Evolutionary conservation across 768 basidiomycete species (phyloP).

Genomic region (Boletellus emodensis): DNA sequence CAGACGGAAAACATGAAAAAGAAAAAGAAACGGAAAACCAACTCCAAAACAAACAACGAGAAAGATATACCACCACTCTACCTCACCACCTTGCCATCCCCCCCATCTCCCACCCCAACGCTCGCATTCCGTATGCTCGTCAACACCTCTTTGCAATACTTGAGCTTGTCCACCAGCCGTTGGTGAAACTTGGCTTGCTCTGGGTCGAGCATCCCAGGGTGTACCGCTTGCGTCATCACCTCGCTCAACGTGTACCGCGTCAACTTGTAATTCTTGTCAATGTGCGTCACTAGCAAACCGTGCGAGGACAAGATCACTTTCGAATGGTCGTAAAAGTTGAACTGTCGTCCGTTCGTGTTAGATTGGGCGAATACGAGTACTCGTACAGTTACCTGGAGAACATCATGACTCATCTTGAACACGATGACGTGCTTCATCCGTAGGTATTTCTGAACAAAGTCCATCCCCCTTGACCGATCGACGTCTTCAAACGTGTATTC

Average conservation of each 20-base stretch:
- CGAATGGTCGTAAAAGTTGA: slow-evolving; percentile 98
- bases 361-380: not conserved
- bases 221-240: slow-evolving; percentile 56
- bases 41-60: not conserved
- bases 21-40: not conserved
- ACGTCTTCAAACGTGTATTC: slow-evolving; percentile 75
- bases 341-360: slow-evolving; percentile 43
- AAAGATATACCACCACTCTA: not conserved
- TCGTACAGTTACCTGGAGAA: slow-evolving; percentile 76
- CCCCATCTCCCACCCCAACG: slow-evolving; percentile 29
- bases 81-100: slow-evolving; percentile 1
- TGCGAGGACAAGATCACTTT: slow-evolving; percentile 86
- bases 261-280: slow-evolving; percentile 83
- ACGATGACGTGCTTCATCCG: slow-evolving; percentile 97
- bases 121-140: slow-evolving; percentile 63
- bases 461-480: slow-evolving; percentile 76
- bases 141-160: slow-evolving; percentile 84
- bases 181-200: slow-evolving; percentile 59
- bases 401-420: slow-evolving; percentile 93
- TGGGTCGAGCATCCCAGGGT: slow-evolving; percentile 39
- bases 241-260: slow-evolving; percentile 69
- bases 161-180: slow-evolving; percentile 72
- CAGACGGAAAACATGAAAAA: not conserved
- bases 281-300: slow-evolving; percentile 79
- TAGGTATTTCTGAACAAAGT: slow-evolving; percentile 92